Evolutionary conservation across 2,329 filamentous ascomycete genomes (phyloP).

Genomic region (Pseudogymnoascus sp.): DNA sequence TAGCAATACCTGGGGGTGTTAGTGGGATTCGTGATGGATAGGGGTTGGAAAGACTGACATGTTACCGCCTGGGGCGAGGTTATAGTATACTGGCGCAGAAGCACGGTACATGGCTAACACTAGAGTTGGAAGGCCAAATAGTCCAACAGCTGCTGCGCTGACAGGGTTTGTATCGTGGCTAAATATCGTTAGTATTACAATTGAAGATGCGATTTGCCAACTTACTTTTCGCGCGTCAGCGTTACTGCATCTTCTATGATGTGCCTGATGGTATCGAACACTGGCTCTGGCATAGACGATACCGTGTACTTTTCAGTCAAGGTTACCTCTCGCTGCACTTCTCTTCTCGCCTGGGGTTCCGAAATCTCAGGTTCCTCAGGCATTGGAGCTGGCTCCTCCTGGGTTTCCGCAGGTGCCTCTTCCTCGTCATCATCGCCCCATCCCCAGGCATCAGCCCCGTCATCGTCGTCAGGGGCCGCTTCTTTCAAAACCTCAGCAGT

Average conservation of each 20-base stretch:
- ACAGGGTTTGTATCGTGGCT: constrained; percentile 50
- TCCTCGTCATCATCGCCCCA: constrained; percentile 66
- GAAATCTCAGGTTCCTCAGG: background rate
- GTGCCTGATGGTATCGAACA: constrained; percentile 59
- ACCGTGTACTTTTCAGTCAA: constrained; percentile 82
- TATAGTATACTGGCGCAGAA: constrained; percentile 68
- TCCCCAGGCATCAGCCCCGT: constrained; percentile 58
- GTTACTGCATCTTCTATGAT: constrained; percentile 56
- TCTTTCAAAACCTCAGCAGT: constrained; percentile 17
- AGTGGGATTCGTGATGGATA: background rate
- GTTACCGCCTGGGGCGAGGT: constrained; percentile 53
- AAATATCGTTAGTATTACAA: constrained; percentile 17
- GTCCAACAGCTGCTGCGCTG: constrained; percentile 58
- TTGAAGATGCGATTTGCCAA: constrained; percentile 9
- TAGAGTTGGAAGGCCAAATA: constrained; percentile 67
- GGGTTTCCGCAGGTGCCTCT: constrained; percentile 26
- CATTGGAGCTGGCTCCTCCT: constrained; percentile 12
- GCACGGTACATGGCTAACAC: constrained; percentile 74
- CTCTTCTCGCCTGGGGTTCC: background rate
- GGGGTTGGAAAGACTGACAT: constrained; percentile 45
- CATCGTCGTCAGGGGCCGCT: constrained; percentile 23
- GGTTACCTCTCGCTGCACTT: constrained; percentile 56
- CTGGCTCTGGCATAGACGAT: constrained; percentile 76
- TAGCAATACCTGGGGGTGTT: constrained; percentile 51
- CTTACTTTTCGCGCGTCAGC: constrained; percentile 48